phyloP scores from a whole-genome alignment of 2,329 filamentous ascomycete species.

The Sporothrix brasiliensis region DNA sequence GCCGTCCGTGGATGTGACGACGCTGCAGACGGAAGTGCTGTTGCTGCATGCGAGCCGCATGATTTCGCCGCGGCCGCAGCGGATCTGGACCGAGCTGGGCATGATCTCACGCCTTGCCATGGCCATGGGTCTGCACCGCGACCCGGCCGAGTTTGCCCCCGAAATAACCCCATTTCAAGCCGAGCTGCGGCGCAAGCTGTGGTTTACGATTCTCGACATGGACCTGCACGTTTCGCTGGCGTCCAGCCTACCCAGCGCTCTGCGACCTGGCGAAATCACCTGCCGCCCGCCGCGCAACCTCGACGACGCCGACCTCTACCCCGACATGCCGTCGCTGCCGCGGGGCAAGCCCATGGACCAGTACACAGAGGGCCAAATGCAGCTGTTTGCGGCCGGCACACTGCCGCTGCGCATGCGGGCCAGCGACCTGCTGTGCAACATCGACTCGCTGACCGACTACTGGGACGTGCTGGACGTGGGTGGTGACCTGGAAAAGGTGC shows the following conservation, averaged over 20 bases:
- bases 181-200: slow-evolving; percentile 58
- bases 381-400: slow-evolving; percentile 57
- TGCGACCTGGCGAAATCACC: slow-evolving; percentile 58
- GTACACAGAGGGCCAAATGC: slow-evolving; percentile 56
- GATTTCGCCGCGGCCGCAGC: slow-evolving; percentile 53
- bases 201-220: slow-evolving; percentile 61
- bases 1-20: slow-evolving; percentile 55
- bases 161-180: slow-evolving; percentile 55
- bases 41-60: slow-evolving; percentile 57
- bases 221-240: slow-evolving; percentile 59
- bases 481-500: slow-evolving; percentile 55
- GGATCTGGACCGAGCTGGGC: slow-evolving; percentile 59
- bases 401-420: slow-evolving; percentile 55
- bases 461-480: slow-evolving; percentile 57
- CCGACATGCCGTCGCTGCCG: slow-evolving; percentile 54
- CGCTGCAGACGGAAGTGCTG: slow-evolving; percentile 59
- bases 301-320: slow-evolving; percentile 54
- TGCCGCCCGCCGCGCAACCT: slow-evolving; percentile 58
- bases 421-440: slow-evolving; percentile 54
- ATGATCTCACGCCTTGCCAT: slow-evolving; percentile 60
- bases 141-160: slow-evolving; percentile 55
- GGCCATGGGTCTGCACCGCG: slow-evolving; percentile 62
- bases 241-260: slow-evolving; percentile 55
- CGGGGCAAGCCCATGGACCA: slow-evolving; percentile 55
- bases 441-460: slow-evolving; percentile 58